These are phyloP conservation scores for Blastomyces parvus DNA, from an alignment of 2,329 filamentous ascomycete genomes.

Conservation along the genomic window DNA sequence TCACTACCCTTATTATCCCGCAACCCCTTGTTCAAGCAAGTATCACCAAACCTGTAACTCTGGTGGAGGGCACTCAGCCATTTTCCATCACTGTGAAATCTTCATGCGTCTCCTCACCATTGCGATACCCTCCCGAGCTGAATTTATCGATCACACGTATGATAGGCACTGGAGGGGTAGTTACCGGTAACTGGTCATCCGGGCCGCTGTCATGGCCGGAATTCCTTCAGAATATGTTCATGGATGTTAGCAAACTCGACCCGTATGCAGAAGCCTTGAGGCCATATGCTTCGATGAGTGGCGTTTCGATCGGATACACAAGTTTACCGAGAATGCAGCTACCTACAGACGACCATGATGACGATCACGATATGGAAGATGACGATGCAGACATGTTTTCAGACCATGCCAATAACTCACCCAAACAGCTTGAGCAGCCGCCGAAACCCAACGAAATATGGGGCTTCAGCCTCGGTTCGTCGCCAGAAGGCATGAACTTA, in stretches of 20 bases:
- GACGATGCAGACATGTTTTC: conserved; percentile 18
- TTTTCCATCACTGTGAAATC: conserved; percentile 25
- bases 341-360: background rate
- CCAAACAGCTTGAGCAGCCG: conserved; percentile 12
- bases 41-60: conserved; percentile 24
- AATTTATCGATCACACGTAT: conserved; percentile 25
- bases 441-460: conserved; percentile 25
- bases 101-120: conserved; percentile 23
- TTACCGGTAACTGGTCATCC: conserved; percentile 30
- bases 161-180: conserved; percentile 25
- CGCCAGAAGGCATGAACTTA: conserved; percentile 21
- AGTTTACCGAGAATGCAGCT: background rate
- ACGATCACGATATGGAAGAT: conserved; percentile 19
- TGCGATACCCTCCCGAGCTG: conserved; percentile 23
- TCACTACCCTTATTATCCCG: conserved; percentile 27
- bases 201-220: conserved; percentile 30
- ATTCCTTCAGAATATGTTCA: conserved; percentile 19
- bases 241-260: background rate
- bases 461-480: conserved; percentile 26
- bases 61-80: conserved; percentile 26
- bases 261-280: background rate
- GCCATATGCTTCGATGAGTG: conserved; percentile 3
- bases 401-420: conserved; percentile 15
- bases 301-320: conserved; percentile 3
- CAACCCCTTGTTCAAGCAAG: conserved; percentile 22